These are phyloP conservation scores for Abortiporus biennis DNA, from an alignment of 1,284 basidiomycete species.

Conservation along the genomic window DNA sequence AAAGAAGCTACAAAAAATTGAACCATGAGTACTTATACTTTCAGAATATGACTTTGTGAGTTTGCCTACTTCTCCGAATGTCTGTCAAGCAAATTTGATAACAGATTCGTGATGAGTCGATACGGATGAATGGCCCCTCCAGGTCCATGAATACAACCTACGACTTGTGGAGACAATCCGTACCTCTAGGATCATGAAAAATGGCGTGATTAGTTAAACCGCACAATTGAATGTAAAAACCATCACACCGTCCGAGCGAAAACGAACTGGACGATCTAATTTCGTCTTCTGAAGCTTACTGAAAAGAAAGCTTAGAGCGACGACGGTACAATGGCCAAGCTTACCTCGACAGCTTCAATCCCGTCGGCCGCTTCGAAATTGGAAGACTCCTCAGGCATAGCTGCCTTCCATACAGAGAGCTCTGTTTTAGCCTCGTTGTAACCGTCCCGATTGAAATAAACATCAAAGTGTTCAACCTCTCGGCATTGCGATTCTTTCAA, in stretches of 20 bases:
- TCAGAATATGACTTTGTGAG: background rate
- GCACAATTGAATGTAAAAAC: background rate
- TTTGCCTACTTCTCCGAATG: constrained; percentile 29
- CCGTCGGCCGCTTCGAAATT: constrained; percentile 26
- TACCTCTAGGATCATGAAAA: constrained; percentile 26
- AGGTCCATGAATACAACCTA: constrained; percentile 32
- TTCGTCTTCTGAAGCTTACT: background rate
- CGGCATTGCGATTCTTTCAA: constrained; percentile 35
- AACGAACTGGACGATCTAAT: background rate
- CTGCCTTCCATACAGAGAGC: constrained; percentile 29
- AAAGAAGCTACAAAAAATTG: constrained; percentile 26
- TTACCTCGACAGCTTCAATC: constrained; percentile 29
- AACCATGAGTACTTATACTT: background rate
- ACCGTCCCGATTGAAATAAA: constrained; percentile 25
- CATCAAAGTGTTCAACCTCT: constrained; percentile 36
- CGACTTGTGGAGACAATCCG: constrained; percentile 25
- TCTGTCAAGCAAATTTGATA: constrained; percentile 30
- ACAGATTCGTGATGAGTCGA: constrained; percentile 36
- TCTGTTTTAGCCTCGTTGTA: constrained; percentile 30
- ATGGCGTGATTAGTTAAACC: background rate
- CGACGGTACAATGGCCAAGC: no score
- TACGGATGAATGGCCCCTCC: constrained; percentile 43
- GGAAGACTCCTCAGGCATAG: constrained; percentile 32
- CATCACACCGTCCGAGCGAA: background rate
- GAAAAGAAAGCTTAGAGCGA: no score